Evolutionary conservation across 495 filamentous ascomycete genomes (phyloP).

Genomic region (Copromyces sp.): DNA sequence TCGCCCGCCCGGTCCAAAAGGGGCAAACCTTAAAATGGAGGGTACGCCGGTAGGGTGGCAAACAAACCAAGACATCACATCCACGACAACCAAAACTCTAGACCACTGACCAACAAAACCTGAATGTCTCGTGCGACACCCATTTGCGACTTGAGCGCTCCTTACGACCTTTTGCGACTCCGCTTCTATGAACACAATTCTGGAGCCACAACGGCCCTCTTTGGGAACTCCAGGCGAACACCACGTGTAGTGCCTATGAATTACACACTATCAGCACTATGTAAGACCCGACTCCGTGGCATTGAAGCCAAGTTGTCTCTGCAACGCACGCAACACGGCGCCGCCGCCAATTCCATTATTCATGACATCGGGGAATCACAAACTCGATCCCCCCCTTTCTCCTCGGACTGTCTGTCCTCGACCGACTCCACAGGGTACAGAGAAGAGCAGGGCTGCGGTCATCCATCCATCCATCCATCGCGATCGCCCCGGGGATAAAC

Average conservation of each 20-base stretch:
- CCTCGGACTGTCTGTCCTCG: too few species aligned
- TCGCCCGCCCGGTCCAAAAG: not conserved
- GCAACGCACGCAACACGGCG: not conserved
- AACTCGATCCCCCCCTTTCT: not conserved
- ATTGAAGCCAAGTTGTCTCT: not conserved
- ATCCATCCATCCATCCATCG: not conserved
- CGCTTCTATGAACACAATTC: not conserved
- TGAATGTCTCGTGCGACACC: not conserved
- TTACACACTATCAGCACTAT: not conserved
- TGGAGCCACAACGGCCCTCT: not conserved
- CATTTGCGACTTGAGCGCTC: not conserved
- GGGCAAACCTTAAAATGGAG: not conserved
- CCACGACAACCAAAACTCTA: not conserved
- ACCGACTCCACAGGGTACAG: too few species aligned
- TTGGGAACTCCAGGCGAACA: not conserved
- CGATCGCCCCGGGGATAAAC: not conserved
- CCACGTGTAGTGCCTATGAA: not conserved
- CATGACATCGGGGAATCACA: not conserved
- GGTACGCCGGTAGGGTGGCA: not conserved
- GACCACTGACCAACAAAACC: not conserved
- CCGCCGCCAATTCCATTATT: not conserved
- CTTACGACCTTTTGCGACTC: not conserved
- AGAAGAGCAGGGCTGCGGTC: too few species aligned
- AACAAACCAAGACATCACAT: not conserved
- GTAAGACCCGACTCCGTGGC: not conserved